Evolutionary conservation across 164 flowering plant genomes (phyloP).

Genomic region (Buxus sempervirens): DNA sequence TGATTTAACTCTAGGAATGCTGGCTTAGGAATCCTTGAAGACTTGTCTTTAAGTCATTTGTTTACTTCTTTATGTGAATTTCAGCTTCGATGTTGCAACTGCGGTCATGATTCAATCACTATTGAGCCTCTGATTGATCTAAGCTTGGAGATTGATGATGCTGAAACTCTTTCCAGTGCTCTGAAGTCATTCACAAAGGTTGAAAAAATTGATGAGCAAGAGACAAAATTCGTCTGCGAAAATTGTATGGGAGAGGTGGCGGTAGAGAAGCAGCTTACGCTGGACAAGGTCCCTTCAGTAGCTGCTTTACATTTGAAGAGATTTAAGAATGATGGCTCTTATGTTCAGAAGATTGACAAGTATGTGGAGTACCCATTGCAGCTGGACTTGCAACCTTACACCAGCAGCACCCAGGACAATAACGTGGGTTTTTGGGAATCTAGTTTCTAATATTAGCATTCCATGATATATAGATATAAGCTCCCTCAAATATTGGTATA

Average conservation of each 20-base stretch:
- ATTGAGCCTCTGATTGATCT: conserved; percentile 68
- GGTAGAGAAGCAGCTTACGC: conserved; percentile 66
- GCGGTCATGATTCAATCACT: conserved; percentile 67
- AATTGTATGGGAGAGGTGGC: conserved; percentile 61
- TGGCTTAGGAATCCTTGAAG: no score
- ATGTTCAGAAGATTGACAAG: conserved; percentile 71
- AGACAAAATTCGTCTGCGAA: conserved; percentile 62
- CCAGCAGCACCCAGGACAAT: conserved; percentile 19
- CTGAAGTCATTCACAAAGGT: conserved; percentile 72
- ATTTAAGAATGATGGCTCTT: conserved; percentile 64
- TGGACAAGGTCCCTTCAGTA: conserved; percentile 61
- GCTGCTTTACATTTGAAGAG: conserved; percentile 85
- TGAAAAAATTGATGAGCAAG: conserved; percentile 71
- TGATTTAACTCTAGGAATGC: no score
- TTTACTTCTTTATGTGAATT: conserved; percentile 16
- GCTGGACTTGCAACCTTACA: conserved; percentile 66
- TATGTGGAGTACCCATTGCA: conserved; percentile 66
- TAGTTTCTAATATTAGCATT: not conserved
- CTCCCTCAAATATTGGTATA: not conserved
- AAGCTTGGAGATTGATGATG: conserved; percentile 87
- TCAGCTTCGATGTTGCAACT: conserved; percentile 79
- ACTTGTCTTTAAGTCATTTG: not conserved
- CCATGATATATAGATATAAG: not conserved
- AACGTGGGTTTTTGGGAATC: conserved; percentile 38
- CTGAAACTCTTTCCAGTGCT: conserved; percentile 52